phyloP scores from a whole-genome alignment of 2,329 filamentous ascomycete species.

The Cercospora brassicicola region DNA sequence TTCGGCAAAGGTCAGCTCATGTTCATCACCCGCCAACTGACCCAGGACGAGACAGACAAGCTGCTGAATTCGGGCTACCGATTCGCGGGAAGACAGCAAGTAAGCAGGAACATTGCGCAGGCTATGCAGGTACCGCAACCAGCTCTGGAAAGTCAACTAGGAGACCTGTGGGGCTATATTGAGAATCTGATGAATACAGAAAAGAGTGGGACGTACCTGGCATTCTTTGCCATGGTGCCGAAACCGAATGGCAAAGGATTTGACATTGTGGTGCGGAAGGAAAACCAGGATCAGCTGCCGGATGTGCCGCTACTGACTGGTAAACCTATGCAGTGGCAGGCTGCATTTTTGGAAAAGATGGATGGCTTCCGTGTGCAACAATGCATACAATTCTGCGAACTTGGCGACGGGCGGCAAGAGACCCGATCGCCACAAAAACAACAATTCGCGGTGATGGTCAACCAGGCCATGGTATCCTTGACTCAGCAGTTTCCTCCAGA shows the following conservation, averaged over 20 bases:
- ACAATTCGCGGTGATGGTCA: constrained; percentile 41
- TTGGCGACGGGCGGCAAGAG: constrained; percentile 17
- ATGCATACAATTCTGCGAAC: constrained; percentile 29
- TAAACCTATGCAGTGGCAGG: constrained; percentile 37
- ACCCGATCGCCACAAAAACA: constrained; percentile 29
- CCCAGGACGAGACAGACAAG: constrained; percentile 59
- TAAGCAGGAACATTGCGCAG: constrained; percentile 66
- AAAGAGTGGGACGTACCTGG: constrained; percentile 44
- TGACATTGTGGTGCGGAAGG: constrained; percentile 47
- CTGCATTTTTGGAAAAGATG: constrained; percentile 39
- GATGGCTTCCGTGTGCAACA: constrained; percentile 31
- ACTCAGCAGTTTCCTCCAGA: constrained; percentile 41
- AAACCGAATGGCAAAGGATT: constrained; percentile 40
- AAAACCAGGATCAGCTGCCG: constrained; percentile 46
- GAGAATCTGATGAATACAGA: constrained; percentile 43
- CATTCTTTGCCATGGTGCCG: constrained; percentile 40
- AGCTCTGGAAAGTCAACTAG: constrained; percentile 62
- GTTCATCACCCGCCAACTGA: constrained; percentile 70
- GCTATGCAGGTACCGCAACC: constrained; percentile 71
- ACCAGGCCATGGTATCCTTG: constrained; percentile 36
- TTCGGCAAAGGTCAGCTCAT: constrained; percentile 75
- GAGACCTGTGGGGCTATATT: constrained; percentile 63
- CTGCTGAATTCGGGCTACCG: constrained; percentile 72
- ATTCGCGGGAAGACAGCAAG: constrained; percentile 70
- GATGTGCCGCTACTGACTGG: constrained; percentile 44